Base-by-base conservation (phyloP, 179 eudicot species). In the Silene noctiflora region DNA sequence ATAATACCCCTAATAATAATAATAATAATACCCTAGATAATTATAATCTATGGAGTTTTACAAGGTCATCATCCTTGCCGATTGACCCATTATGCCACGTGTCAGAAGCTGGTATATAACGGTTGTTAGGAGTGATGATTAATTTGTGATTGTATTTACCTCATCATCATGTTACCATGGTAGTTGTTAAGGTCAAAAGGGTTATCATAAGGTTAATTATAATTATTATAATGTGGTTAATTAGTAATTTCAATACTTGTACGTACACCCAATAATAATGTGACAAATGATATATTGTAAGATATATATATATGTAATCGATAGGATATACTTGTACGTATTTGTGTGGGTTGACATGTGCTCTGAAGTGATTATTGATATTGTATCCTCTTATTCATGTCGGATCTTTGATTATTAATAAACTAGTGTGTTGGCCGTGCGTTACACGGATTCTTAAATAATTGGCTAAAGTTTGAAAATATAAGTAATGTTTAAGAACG, bases 1-100 rank as follows among this genome's bases (percentile, higher is more conserved):
- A 81, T 4, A 22, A 65, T 59, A 21, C 14, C 60, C 44, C 73
- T 53, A 61, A 6, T 69, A 58, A 63, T n/a, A 64, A 11, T 69
- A 44, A 56, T 22, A 42, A 11, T 69, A 44, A 56, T 22, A 29
- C 79, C 72, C 81, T 77, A 71, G 85, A 84, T 42, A 16, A 70
- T 16, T 76, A 64, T 39, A 51, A 84, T 76, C 74, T 85, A 4
- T 85, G 87, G 87, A 85, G 82, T 56, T 78, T 85, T 68, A 76
- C 78, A 27, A 66, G 67, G 64, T 51, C 79, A 42, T 61, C 81
- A 42, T 61, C 81, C 19, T 74, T 79, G 53, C 58, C 61, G 10
- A 73, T 73, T 73, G 78, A 82, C 80, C 82, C 81, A 25, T 74
- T 84, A 24, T 79, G 82, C 77, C 81, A 79, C 84, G 80, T 73